These are phyloP conservation scores for Fusarium sp. DNA, from an alignment of 2,329 filamentous ascomycete species.

Conservation along the genomic window DNA sequence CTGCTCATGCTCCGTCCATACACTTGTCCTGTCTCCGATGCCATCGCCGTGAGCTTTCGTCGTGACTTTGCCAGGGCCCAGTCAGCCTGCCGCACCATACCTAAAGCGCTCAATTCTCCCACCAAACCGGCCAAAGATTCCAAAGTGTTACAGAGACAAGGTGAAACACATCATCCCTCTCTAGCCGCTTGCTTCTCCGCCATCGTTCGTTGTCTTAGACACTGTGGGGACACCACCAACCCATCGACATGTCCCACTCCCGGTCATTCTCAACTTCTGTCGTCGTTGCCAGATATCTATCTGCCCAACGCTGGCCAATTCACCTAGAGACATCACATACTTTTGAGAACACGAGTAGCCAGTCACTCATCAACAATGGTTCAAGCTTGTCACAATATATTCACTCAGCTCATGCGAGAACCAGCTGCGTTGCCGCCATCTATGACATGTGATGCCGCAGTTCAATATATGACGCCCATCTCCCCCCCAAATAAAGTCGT, in stretches of 20 bases:
- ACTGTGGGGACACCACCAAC: background rate
- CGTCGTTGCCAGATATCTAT: no score
- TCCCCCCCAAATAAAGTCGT: conserved; percentile 9
- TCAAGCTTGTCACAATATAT: background rate
- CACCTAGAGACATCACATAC: no score
- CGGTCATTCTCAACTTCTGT: no score
- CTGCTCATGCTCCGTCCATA: background rate
- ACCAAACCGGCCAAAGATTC: background rate
- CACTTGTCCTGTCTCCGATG: background rate
- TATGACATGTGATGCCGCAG: conserved; percentile 28
- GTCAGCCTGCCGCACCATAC: conserved; percentile 1
- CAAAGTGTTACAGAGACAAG: conserved; percentile 9
- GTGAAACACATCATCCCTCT: conserved; percentile 3
- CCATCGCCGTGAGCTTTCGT: background rate
- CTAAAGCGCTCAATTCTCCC: background rate
- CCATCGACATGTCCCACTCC: no score
- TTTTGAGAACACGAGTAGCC: no score
- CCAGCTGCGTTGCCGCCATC: conserved; percentile 15
- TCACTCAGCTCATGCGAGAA: background rate
- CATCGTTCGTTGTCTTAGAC: background rate
- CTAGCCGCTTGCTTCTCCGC: conserved; percentile 3
- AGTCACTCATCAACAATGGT: no score
- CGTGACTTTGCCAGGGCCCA: background rate
- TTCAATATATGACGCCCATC: conserved; percentile 21
- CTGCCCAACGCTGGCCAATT: no score